Conservation (phyloP, 202 grass and related monocot species). For the Thinopyrum obtusiflorum region DNA sequence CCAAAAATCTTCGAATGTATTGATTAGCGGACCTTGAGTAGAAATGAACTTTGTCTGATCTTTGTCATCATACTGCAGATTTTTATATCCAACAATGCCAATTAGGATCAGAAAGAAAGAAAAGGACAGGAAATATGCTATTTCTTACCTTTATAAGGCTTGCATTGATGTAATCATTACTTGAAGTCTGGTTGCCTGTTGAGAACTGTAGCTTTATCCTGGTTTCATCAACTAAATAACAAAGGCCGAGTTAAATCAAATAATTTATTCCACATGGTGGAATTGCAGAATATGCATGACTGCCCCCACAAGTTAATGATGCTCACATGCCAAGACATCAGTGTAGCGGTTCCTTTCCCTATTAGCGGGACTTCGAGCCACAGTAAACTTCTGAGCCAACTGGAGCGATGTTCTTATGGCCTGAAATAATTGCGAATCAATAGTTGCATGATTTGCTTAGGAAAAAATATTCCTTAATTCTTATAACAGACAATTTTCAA, state of each 20-base stretch:
- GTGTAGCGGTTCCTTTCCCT: slow-evolving; percentile 76
- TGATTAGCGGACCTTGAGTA: slow-evolving; percentile 79
- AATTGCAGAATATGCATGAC: slow-evolving; percentile 13
- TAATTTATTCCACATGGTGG: background rate
- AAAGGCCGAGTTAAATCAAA: slow-evolving; percentile 32
- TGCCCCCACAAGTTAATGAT: slow-evolving; percentile 2
- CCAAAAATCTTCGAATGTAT: slow-evolving; percentile 86
- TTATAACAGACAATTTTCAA: background rate
- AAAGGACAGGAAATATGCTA: background rate
- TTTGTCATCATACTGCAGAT: slow-evolving; percentile 39
- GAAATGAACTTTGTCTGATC: slow-evolving; percentile 71
- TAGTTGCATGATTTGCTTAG: background rate
- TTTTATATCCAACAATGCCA: slow-evolving; percentile 1
- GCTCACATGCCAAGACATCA: slow-evolving; percentile 83
- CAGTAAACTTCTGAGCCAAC: slow-evolving; percentile 40
- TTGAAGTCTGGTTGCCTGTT: slow-evolving; percentile 20
- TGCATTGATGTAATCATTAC: slow-evolving; percentile 83
- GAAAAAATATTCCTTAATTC: background rate
- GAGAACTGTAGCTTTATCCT: slow-evolving; percentile 44
- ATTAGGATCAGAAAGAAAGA: background rate
- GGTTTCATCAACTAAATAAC: slow-evolving; percentile 55
- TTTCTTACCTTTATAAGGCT: slow-evolving; percentile 68
- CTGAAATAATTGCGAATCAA: slow-evolving; percentile 30
- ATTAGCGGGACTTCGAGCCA: slow-evolving; percentile 53
- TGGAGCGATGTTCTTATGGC: slow-evolving; percentile 43